Base-by-base conservation (phyloP, 495 filamentous ascomycete genomes). In the Rostrohypoxylon terebratum region DNA sequence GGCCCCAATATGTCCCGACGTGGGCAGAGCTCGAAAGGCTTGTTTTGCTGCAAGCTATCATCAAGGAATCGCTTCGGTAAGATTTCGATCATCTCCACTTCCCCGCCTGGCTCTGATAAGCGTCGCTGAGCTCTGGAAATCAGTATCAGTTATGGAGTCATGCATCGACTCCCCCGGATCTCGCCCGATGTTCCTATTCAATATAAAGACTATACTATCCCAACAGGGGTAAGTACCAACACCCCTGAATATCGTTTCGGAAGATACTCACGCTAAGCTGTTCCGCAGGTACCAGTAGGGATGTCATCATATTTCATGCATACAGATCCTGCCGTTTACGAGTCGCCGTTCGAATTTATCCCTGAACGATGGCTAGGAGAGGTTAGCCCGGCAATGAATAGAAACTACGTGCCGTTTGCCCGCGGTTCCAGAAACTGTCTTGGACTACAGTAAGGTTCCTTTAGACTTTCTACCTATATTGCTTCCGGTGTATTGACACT, bases 251-350 rank as follows among this genome's bases (percentile, higher is more conserved):
- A 16, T 16, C 25, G 14, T 16, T 54, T 33, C 14, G 50, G 20
- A 36, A 36, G 14, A n/a, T 10, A 21, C 51, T 28, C 51, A 55
- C 51, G 13, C 25, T 55, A 36, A 55, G 34, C 51, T 16, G 16
- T 36, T 20, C 36, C 18, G n/a, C 13, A 55, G 51, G 51, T 55
- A 7, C 51, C 51, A n/a, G 51, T 55, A 36, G 51, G 51, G 51
- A 55, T 55, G 51, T 55, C 51, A 28, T 55, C 51, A 55, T 55
- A 55, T 55, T 28, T 55, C 51, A 55, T 55, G 51, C 51, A 55
- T 36, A 55, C 28, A 5, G 51, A 55, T 55, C 51, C 51, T 34
- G n/a, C 51, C 51, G 51, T 55, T 1, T 55, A 55, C 51, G 51
- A 55, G n/a, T 18, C 25, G 51, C 51, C 51, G 28, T 55, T 55